Evolutionary conservation across 257 asterid genomes (phyloP), one percentile per base, ranked within the genome.

Genomic region (Salvia hispanica): DNA sequence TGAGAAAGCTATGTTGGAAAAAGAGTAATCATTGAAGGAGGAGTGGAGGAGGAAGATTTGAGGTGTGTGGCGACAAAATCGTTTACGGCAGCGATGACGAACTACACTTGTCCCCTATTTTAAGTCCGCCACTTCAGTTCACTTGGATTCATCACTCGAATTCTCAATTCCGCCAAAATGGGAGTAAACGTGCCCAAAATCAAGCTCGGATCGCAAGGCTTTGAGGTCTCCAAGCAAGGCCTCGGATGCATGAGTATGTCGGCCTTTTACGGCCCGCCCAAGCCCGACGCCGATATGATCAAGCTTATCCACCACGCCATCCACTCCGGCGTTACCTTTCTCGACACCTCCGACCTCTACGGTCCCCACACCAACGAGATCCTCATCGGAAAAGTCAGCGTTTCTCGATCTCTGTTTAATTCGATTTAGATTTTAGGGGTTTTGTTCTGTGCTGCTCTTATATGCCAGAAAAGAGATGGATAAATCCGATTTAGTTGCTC

Each of bases 181-280:
- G 56, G 14, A 37, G 51, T 58, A 13, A 60, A 9, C 0, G 64
- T 72, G 52, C 61, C 77, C 0, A 70, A 70, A 53, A 43, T 80
- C 3, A 80, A 76, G 54, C 77, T 79, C 0, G 84, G 84, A 0
- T 76, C 81, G 3, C 79, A 72, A 42, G 84, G 84, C 3, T 40
- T 79, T 1, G 64, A 80, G 31, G 84, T 80, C 2, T 80, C 84
- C 2, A 60, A 46, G 0, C 84, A 76, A 2, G 84, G 84, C 8
- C 77, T 80, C 3, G 81, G 81, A 1, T 76, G 84, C 47, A 73
- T 76, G 84, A 70, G 81, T 28, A 80, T 80, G 79, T 66, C 81
- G 6, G 61, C 58, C 5, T 28, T 14, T 11, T 76, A 76, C 58
- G 80, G 76, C 44, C 80, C 18, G 56, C 56, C 60, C 0, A 76